Evolutionary conservation across 768 basidiomycete species (phyloP), one percentile per base, ranked within the genome.

Genomic region (Dendrothele bispora): DNA sequence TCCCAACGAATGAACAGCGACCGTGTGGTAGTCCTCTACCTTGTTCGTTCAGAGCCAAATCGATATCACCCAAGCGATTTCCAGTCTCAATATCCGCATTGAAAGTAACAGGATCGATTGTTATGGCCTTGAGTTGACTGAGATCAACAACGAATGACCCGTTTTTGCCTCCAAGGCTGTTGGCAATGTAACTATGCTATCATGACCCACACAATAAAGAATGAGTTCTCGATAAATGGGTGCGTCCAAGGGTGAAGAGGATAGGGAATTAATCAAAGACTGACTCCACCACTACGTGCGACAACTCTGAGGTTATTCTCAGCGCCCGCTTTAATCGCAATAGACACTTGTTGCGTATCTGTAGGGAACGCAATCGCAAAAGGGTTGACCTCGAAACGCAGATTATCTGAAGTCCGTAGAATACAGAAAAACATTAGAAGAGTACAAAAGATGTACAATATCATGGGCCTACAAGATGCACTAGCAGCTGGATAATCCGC

Each of bases 141-240:
- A 76, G 53, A 49, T 78, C 74, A 18, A 78, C 57, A 28, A 78
- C 69, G 5, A 77, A 51, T 1, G 65, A 60, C 3, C 71, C 72
- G 40, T 71, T 58, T 53, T 68, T 63, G 5, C 72, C 72, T 15
- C 72, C 71, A 1, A 73, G 60, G 2, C 72, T 70, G 46, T 73
- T 71, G 1, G 73, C 73, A 14, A 73, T 66, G 48, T 75, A 77
- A 51, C 71, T 73, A 50, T 75, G 74, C 67, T 59, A 37, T 7
- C n/a, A n/a, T n/a, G 18, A 26, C 6, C n/a, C 25, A 34, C 7
- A 18, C 4, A 21, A 21, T 7, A 8, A 4, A 7, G 21, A 37
- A 22, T 28, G 15, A 43, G 35, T n/a, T n/a, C n/a, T n/a, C n/a
- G n/a, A n/a, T n/a, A n/a, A n/a, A n/a, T n/a, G n/a, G n/a, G n/a